phyloP scores from a whole-genome alignment of 331 rosid species.

The Quercus phellos region DNA sequence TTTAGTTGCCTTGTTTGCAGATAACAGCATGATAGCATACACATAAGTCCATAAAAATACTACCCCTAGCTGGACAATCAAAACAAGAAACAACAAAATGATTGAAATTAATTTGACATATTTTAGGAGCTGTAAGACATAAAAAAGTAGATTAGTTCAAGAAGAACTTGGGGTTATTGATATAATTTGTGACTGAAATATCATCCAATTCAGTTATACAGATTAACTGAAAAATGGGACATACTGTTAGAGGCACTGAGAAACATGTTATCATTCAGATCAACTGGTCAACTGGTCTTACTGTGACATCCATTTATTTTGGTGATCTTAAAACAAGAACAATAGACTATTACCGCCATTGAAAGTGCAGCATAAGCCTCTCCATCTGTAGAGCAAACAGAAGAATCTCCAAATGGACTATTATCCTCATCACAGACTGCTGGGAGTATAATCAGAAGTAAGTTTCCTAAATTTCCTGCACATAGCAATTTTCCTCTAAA shows the following conservation, averaged over 20 bases:
- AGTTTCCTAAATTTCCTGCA: constrained; percentile 37
- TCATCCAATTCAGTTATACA: neutral
- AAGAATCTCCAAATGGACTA: constrained; percentile 28
- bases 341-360: constrained; percentile 26
- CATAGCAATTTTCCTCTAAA: neutral
- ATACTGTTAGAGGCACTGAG: neutral
- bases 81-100: neutral
- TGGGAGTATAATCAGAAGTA: constrained; percentile 28
- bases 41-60: constrained; percentile 34
- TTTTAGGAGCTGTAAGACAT: too few relatives aligned
- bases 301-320: neutral
- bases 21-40: constrained; percentile 32
- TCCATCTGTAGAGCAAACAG: constrained; percentile 26
- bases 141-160: too few relatives aligned
- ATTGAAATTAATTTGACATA: neutral
- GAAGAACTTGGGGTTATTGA: too few relatives aligned
- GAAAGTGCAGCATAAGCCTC: constrained; percentile 33
- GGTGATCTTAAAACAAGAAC: neutral
- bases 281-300: neutral
- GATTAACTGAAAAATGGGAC: neutral
- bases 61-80: constrained; percentile 26
- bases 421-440: constrained; percentile 26
- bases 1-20: constrained; percentile 15
- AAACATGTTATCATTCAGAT: neutral
- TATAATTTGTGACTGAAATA: neutral